Percentiles rank a stretch among this genome's conserved stretches.
Conservation (phyloP, 495 filamentous ascomycete species). For the Xylaria acuta region DNA sequence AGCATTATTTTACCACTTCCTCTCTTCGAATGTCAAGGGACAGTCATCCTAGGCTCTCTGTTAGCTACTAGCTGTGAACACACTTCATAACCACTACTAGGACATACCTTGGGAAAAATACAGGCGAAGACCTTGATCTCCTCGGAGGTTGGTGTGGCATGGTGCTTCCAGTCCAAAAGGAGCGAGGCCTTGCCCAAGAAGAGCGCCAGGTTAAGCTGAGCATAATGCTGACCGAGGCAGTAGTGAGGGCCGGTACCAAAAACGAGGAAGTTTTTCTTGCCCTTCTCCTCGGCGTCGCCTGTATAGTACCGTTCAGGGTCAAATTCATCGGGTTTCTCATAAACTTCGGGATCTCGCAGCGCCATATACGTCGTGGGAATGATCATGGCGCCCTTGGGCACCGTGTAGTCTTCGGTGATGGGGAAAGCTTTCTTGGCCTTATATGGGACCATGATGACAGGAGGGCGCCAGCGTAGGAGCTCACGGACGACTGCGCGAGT, state of each 20-base stretch:
- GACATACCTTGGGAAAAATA: slow-evolving; percentile 91
- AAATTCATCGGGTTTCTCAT: slow-evolving; percentile 85
- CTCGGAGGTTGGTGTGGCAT: slow-evolving; percentile 79
- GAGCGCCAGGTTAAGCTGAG: slow-evolving; percentile 84
- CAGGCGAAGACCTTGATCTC: slow-evolving; percentile 98
- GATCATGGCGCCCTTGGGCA: slow-evolving; percentile 93
- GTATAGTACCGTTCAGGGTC: slow-evolving; percentile 92
- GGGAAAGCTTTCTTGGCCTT: slow-evolving; percentile 95
- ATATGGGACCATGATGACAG: slow-evolving; percentile 98
- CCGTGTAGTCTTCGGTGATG: slow-evolving; percentile 84
- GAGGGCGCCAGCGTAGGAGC: slow-evolving; percentile 91
- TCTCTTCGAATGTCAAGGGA: slow-evolving; percentile 66
- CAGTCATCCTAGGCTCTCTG: slow-evolving; percentile 62
- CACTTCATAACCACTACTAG: neutral
- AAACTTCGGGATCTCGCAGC: slow-evolving; percentile 91
- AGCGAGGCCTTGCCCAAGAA: slow-evolving; percentile 96
- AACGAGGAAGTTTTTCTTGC: slow-evolving; percentile 95
- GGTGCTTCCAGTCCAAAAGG: slow-evolving; percentile 89
- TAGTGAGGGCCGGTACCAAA: slow-evolving; percentile 98
- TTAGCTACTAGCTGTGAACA: slow-evolving; percentile 34
- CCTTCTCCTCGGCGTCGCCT: slow-evolving; percentile 83
- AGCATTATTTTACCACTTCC: slow-evolving; percentile 44
- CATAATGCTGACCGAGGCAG: slow-evolving; percentile 94
- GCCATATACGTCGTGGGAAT: slow-evolving; percentile 89
- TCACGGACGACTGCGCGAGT: slow-evolving; percentile 94